Evolutionary conservation across 768 basidiomycete genomes (phyloP).

Genomic region (Tephrocybe sp.): DNA sequence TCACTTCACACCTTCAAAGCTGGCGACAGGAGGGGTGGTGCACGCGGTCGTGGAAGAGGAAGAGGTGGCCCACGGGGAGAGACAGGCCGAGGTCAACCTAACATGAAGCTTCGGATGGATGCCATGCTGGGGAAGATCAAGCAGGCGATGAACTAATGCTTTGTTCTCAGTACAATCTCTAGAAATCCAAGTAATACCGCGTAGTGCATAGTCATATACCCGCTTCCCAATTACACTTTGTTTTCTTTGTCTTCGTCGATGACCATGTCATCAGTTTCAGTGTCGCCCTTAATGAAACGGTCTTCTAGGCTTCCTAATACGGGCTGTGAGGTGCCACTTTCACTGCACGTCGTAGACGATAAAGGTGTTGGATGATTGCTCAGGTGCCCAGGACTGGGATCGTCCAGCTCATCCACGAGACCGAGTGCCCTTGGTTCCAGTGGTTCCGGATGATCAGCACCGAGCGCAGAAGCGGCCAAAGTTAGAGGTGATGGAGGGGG

Average conservation of each 20-base stretch:
- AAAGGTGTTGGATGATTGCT: constrained; percentile 76
- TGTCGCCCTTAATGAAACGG: constrained; percentile 57
- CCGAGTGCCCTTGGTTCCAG: constrained; percentile 57
- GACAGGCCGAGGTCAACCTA: constrained; percentile 44
- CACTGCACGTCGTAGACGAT: constrained; percentile 53
- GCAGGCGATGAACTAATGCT: constrained; percentile 40
- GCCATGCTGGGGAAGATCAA: constrained; percentile 86
- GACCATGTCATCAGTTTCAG: constrained; percentile 35
- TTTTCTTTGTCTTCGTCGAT: constrained; percentile 59
- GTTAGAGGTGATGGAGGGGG: constrained; percentile 74
- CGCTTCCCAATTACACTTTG: constrained; percentile 22
- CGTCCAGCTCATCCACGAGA: constrained; percentile 83
- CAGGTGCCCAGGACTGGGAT: constrained; percentile 81
- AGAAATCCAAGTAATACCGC: constrained; percentile 1
- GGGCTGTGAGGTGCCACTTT: constrained; percentile 34
- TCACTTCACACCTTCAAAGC: constrained; percentile 59
- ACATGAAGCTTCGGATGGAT: constrained; percentile 87
- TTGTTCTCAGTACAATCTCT: constrained; percentile 7
- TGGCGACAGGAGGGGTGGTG: constrained; percentile 33
- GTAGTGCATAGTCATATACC: constrained; percentile 9
- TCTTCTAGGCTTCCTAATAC: constrained; percentile 55
- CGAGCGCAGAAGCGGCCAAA: constrained; percentile 37
- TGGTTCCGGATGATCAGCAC: constrained; percentile 29
- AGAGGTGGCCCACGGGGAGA: constrained; percentile 24
- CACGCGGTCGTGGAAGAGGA: constrained; percentile 14